Percentiles rank a stretch among this genome's conserved stretches.
Conservation (phyloP, 2,329 filamentous ascomycete species). For the Penicillium sp. region DNA sequence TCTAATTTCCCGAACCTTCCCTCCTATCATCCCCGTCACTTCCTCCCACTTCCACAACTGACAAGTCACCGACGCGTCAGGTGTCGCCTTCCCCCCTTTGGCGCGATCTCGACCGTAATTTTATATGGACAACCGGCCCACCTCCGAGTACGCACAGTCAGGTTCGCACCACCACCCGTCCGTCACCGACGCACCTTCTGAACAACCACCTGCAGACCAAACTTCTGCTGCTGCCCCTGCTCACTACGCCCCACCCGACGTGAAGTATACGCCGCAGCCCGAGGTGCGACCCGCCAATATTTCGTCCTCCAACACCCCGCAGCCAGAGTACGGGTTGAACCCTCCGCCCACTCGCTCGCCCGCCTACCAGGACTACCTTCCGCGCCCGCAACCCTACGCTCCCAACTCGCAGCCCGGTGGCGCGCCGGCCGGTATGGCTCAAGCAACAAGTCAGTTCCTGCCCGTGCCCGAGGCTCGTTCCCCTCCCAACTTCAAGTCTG, state of each 20-base stretch:
- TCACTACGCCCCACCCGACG: conserved; percentile 36
- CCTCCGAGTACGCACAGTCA: conserved; percentile 79
- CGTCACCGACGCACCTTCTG: conserved; percentile 64
- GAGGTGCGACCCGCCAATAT: conserved; percentile 73
- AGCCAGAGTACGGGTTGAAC: conserved; percentile 82
- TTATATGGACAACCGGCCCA: conserved; percentile 61
- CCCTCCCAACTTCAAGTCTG: conserved; percentile 72
- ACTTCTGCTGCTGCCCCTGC: conserved; percentile 69
- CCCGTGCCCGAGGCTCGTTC: conserved; percentile 38
- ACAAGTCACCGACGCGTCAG: not conserved
- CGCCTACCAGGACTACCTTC: conserved; percentile 83
- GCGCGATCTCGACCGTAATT: conserved; percentile 24
- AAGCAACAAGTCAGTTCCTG: conserved; percentile 95
- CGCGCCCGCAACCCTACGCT: conserved; percentile 72
- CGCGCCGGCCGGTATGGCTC: conserved; percentile 83
- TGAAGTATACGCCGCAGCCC: conserved; percentile 77
- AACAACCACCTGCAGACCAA: conserved; percentile 84
- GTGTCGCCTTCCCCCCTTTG: not conserved
- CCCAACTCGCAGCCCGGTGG: conserved; percentile 69
- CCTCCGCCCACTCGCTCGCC: conserved; percentile 69
- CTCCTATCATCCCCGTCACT: conserved; percentile 1
- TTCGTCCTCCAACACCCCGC: conserved; percentile 76
- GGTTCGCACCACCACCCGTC: conserved; percentile 68
- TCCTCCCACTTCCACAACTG: not conserved
- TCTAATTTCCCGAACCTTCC: conserved; percentile 22